Conservation (phyloP, 1,139 yeast genomes). For the Suhomyces wounanorum region DNA sequence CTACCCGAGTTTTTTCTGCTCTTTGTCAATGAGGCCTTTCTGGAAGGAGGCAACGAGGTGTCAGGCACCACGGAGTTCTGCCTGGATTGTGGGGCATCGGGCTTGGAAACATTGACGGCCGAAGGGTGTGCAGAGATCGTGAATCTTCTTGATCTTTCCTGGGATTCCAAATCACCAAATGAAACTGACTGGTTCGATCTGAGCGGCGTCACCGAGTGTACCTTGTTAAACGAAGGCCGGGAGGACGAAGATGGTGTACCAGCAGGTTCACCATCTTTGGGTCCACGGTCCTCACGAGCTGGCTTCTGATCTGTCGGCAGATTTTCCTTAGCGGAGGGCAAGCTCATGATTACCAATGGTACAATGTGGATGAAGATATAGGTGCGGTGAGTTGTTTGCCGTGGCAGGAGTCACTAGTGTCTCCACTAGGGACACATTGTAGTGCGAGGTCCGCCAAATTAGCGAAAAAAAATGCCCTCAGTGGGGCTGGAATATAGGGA, state of each 20-base stretch:
- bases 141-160: conserved; percentile 44
- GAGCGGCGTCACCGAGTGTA: conserved; percentile 13
- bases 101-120: conserved; percentile 21
- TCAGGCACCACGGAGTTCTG: background rate
- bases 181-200: conserved; percentile 34
- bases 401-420: background rate
- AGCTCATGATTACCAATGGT: background rate
- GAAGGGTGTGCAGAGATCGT: conserved; percentile 50
- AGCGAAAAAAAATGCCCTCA: background rate
- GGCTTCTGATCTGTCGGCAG: conserved; percentile 10
- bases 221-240: conserved; percentile 3
- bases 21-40: conserved; percentile 17
- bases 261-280: background rate
- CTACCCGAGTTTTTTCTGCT: conserved; percentile 13
- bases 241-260: background rate
- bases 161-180: conserved; percentile 40
- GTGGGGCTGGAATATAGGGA: background rate
- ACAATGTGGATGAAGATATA: background rate
- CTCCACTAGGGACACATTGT: background rate
- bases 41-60: conserved; percentile 16
- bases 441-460: background rate
- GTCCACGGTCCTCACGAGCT: background rate
- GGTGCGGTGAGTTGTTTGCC: background rate
- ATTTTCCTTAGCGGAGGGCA: conserved; percentile 6
- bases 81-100: background rate